phyloP scores from a whole-genome alignment of 805 yeast genomes.

The Candida berthetii region DNA sequence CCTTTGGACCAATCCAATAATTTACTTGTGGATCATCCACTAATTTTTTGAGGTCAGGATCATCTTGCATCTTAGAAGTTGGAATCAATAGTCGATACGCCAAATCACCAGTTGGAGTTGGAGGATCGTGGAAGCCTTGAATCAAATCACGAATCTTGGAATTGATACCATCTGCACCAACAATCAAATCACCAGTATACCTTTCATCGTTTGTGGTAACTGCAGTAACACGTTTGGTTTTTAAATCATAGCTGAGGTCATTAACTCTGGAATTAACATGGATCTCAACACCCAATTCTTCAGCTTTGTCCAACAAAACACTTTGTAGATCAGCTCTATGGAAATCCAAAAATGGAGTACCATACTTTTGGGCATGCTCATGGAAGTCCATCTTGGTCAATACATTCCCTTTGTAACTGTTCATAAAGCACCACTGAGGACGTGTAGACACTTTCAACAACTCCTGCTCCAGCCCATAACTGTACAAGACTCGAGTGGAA shows the following conservation, averaged over 20 bases:
- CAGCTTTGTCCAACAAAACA: slow-evolving; percentile 17
- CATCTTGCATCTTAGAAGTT: slow-evolving; percentile 11
- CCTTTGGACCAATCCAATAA: slow-evolving; percentile 26
- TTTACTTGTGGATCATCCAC: slow-evolving; percentile 21
- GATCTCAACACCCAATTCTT: slow-evolving; percentile 15
- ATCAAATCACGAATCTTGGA: slow-evolving; percentile 17
- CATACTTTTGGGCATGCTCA: slow-evolving; percentile 12
- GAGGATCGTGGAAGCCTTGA: slow-evolving; percentile 19
- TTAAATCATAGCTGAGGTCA: slow-evolving; percentile 12
- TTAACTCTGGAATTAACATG: slow-evolving; percentile 12
- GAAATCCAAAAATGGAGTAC: slow-evolving; percentile 18
- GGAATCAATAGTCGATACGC: slow-evolving; percentile 22
- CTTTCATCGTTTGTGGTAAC: slow-evolving; percentile 9
- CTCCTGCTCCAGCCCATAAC: slow-evolving; percentile 11
- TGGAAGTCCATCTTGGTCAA: slow-evolving; percentile 15
- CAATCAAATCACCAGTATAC: slow-evolving; percentile 18
- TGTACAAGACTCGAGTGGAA: slow-evolving; percentile 16
- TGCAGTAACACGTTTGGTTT: slow-evolving; percentile 10
- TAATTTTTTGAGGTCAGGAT: slow-evolving; percentile 14
- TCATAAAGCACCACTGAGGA: slow-evolving; percentile 16
- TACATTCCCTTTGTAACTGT: slow-evolving; percentile 13
- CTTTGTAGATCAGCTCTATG: slow-evolving; percentile 24
- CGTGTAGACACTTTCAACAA: slow-evolving; percentile 9
- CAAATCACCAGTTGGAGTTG: slow-evolving; percentile 23
- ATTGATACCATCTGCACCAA: slow-evolving; percentile 24